These are phyloP conservation scores for Dioszegia aurantiaca DNA, from an alignment of 768 basidiomycete genomes.

Conservation along the genomic window DNA sequence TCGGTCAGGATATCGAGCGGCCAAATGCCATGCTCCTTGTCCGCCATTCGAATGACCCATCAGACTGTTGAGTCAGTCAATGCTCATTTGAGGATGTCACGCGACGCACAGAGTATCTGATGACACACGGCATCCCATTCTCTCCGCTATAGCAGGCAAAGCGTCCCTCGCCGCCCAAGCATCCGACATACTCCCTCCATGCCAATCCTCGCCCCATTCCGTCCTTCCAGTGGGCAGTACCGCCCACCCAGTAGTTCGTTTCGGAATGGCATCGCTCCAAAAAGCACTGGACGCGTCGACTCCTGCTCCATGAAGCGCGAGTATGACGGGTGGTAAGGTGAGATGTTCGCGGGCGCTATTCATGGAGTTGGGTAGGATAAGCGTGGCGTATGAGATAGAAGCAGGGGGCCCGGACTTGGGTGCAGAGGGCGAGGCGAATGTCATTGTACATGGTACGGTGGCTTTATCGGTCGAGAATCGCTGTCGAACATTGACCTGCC, in stretches of 20 bases:
- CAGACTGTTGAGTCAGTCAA: constrained; percentile 57
- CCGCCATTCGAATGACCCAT: constrained; percentile 92
- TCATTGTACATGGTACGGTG: constrained; percentile 25
- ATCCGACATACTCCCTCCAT: constrained; percentile 73
- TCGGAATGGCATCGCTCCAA: constrained; percentile 66
- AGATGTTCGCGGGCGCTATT: neutral
- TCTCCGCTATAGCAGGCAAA: constrained; percentile 57
- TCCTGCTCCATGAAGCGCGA: constrained; percentile 68
- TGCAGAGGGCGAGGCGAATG: constrained; percentile 28
- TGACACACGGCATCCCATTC: constrained; percentile 43
- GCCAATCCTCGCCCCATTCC: constrained; percentile 92
- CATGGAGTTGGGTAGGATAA: constrained; percentile 30
- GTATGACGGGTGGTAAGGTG: constrained; percentile 52
- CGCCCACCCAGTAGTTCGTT: constrained; percentile 66
- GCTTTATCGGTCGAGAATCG: neutral
- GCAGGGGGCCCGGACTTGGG: constrained; percentile 17
- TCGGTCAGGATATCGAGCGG: constrained; percentile 71
- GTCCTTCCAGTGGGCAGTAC: constrained; percentile 79
- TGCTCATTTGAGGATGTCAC: constrained; percentile 53
- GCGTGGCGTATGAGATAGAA: constrained; percentile 39
- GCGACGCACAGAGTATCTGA: constrained; percentile 53
- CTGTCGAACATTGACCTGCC: constrained; percentile 22
- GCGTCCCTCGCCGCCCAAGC: constrained; percentile 65
- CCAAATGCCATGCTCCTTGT: constrained; percentile 80
- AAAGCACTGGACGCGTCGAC: constrained; percentile 64